phyloP scores from a whole-genome alignment of 495 filamentous ascomycete species.

The Rusavskia elegans region DNA sequence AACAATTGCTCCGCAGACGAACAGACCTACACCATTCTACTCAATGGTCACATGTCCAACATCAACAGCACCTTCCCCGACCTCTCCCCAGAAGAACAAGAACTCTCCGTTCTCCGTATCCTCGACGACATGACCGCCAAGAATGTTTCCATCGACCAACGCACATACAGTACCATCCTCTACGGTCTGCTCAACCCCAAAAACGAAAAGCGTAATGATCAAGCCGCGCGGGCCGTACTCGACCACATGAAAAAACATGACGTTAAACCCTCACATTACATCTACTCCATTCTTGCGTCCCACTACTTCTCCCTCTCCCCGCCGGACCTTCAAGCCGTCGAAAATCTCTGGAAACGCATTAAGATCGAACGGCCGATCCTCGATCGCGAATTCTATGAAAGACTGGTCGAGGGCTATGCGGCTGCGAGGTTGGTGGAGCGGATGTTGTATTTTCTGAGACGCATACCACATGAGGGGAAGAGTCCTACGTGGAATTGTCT shows the following conservation, averaged over 20 bases:
- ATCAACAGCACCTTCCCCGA: slow-evolving; percentile 1
- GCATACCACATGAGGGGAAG: slow-evolving; percentile 24
- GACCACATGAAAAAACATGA: slow-evolving; percentile 36
- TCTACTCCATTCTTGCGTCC: slow-evolving; percentile 58
- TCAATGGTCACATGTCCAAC: slow-evolving; percentile 29
- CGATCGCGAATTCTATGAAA: slow-evolving; percentile 53
- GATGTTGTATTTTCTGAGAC: slow-evolving; percentile 33
- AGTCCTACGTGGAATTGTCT: slow-evolving; percentile 29
- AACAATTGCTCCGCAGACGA: slow-evolving; percentile 30
- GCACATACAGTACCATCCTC: slow-evolving; percentile 47
- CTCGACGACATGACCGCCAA: slow-evolving; percentile 34
- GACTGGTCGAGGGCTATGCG: slow-evolving; percentile 48
- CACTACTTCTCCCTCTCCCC: slow-evolving; percentile 42
- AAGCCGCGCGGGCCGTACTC: slow-evolving; percentile 41
- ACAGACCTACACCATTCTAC: slow-evolving; percentile 37
- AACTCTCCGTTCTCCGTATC: slow-evolving; percentile 21
- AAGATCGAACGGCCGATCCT: slow-evolving; percentile 20
- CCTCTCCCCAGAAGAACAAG: slow-evolving; percentile 18
- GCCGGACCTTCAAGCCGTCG: slow-evolving; percentile 40
- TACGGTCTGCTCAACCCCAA: slow-evolving; percentile 36
- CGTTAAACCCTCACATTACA: slow-evolving; percentile 36
- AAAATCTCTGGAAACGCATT: slow-evolving; percentile 32
- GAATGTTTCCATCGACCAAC: slow-evolving; percentile 36
- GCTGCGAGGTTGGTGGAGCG: slow-evolving; percentile 26
- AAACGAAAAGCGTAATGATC: slow-evolving; percentile 16